Evolutionary conservation across 495 filamentous ascomycete genomes (phyloP).

Genomic region (Darksidea phi): DNA sequence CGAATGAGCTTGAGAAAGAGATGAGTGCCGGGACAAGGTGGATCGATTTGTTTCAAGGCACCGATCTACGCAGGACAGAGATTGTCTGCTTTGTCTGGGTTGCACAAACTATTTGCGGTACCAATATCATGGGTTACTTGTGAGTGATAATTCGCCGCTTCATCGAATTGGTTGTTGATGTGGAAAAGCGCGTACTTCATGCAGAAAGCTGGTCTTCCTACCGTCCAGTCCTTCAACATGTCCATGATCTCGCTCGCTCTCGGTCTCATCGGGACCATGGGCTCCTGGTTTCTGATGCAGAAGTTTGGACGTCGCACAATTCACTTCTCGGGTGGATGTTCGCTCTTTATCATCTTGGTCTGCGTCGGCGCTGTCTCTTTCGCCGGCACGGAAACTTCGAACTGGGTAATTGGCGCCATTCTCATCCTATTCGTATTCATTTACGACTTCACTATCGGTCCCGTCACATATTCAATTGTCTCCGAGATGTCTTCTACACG

Average conservation of each 20-base stretch:
- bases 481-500: conserved; percentile 26
- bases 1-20: conserved; percentile 30
- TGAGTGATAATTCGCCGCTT: not conserved
- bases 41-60: conserved; percentile 30
- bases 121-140: conserved; percentile 33
- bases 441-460: conserved; percentile 32
- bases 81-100: conserved; percentile 26
- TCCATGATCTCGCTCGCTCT: conserved; percentile 24
- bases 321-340: conserved; percentile 21
- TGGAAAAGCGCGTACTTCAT: conserved; percentile 23
- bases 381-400: conserved; percentile 3
- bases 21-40: conserved; percentile 21
- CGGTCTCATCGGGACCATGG: conserved; percentile 24
- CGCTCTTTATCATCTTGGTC: conserved; percentile 23
- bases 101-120: conserved; percentile 17
- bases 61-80: conserved; percentile 32
- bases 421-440: conserved; percentile 30
- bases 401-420: conserved; percentile 24
- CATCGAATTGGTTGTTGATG: not conserved
- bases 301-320: conserved; percentile 26
- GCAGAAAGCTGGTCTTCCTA: conserved; percentile 25
- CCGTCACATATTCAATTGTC: conserved; percentile 29
- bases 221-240: conserved; percentile 29
- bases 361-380: conserved; percentile 20
- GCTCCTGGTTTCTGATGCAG: conserved; percentile 27